These are phyloP conservation scores for Talaromyces sp. DNA, from an alignment of 2,329 filamentous ascomycete species.

Conservation along the genomic window DNA sequence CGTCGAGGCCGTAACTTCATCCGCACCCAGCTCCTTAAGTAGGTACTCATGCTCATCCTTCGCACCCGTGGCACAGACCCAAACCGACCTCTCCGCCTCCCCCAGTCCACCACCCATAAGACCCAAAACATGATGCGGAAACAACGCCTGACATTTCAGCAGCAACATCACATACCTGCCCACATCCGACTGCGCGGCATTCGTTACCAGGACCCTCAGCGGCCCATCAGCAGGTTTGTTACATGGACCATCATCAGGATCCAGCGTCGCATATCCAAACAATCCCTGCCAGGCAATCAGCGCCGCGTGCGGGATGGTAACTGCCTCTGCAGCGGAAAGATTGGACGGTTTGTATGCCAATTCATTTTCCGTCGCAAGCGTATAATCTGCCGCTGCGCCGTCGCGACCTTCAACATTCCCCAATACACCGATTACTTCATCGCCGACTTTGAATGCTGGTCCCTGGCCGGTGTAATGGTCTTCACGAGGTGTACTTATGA, in stretches of 20 bases:
- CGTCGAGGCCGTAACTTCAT: constrained; percentile 31
- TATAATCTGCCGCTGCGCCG: constrained; percentile 40
- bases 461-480: constrained; percentile 26
- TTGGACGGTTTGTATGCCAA: constrained; percentile 36
- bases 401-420: constrained; percentile 29
- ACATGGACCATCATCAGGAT: constrained; percentile 20
- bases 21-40: constrained; percentile 26
- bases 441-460: constrained; percentile 37
- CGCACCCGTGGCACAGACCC: constrained; percentile 36
- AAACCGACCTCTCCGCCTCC: constrained; percentile 18
- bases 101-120: constrained; percentile 7
- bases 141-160: constrained; percentile 31
- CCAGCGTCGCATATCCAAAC: constrained; percentile 32
- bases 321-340: constrained; percentile 30
- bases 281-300: constrained; percentile 42
- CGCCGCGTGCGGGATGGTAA: constrained; percentile 34
- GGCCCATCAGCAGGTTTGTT: constrained; percentile 16
- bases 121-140: constrained; percentile 18
- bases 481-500: constrained; percentile 31
- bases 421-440: constrained; percentile 37
- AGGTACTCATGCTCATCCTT: constrained; percentile 25
- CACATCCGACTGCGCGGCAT: constrained; percentile 32
- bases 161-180: constrained; percentile 36
- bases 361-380: constrained; percentile 35
- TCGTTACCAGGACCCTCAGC: constrained; percentile 36